A percentile compares a stretch with the other conserved stretches of the same genome.
Conservation (phyloP, 306 rosid species). For the Quercus robur region DNA sequence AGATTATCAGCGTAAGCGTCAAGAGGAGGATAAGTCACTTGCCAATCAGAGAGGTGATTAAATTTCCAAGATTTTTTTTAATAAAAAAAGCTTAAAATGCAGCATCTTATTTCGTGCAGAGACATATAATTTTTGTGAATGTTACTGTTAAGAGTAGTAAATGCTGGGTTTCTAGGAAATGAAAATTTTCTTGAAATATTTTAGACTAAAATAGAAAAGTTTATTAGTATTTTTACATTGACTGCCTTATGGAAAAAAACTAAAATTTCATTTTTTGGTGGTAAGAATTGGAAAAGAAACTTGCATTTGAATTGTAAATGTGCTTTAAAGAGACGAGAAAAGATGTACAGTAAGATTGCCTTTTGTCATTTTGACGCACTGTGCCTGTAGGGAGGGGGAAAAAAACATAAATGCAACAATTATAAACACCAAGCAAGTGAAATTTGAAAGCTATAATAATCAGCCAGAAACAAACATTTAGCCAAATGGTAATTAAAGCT, state of each 20-base stretch:
- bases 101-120: neutral
- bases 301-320: slow-evolving; percentile 10
- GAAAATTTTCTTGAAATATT: neutral
- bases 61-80: slow-evolving; percentile 17
- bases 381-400: too few species aligned
- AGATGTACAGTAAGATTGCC: neutral
- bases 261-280: neutral
- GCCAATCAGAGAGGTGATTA: slow-evolving; percentile 43
- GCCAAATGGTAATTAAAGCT: neutral
- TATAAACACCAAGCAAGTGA: neutral
- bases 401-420: neutral
- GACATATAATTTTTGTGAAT: neutral
- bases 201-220: neutral
- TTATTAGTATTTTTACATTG: neutral
- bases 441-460: neutral
- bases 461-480: neutral
- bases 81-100: neutral
- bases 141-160: neutral
- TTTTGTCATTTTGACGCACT: neutral
- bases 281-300: neutral
- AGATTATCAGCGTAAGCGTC: slow-evolving; percentile 59
- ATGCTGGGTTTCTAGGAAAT: neutral
- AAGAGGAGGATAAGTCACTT: slow-evolving; percentile 51
- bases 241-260: neutral
- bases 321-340: slow-evolving; percentile 8